Base-by-base conservation (phyloP, 257 asterid species). In the Cruciata laevipes region DNA sequence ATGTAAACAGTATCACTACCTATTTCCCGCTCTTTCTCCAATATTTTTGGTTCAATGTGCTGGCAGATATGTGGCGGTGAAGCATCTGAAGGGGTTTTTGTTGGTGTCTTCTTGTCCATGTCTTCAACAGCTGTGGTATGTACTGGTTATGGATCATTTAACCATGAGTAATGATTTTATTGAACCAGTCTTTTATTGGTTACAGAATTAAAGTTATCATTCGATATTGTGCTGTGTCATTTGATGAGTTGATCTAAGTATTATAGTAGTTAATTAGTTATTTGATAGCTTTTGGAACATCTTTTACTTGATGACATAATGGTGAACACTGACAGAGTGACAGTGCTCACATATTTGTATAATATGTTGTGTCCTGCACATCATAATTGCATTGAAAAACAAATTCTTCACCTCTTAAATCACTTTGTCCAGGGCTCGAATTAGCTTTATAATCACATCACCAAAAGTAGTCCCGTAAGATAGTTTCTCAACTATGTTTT, bases 51-150 rank as follows among this genome's bases (percentile, higher is more conserved):
- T 61, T 51, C 44, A 24, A 62, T 33, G 20, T 25, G 61, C 74
- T 73, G 73, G 74, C 85, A 89, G 97, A 80, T 89, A 73, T 89
- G 94, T 42, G 95, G 95, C 49, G 95, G 97, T 35, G 81, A 80
- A 79, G 80, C 87, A 82, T 87, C 97, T 67, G 97, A 89, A 78
- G 97, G 95, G 75, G 80, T 89, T 75, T 89, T 89, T 85, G 92
- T 89, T 74, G 97, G 95, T 59, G 97, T 86, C 53, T 87, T 87
- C 82, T 83, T 89, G 78, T 85, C 95, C 70, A 87, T 89, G 97
- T 89, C 97, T 72, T 89, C 95, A 21, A 87, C 97, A n/a, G 91
- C 95, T 60, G 95, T 89, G 93, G 97, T 88, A 84, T 35, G 53
- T 31, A 67, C 78, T 37, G 42, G 32, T 66, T 66, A 70, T 65